Conservation (phyloP, 2,329 filamentous ascomycete species). For the Fusarium chuoi region DNA sequence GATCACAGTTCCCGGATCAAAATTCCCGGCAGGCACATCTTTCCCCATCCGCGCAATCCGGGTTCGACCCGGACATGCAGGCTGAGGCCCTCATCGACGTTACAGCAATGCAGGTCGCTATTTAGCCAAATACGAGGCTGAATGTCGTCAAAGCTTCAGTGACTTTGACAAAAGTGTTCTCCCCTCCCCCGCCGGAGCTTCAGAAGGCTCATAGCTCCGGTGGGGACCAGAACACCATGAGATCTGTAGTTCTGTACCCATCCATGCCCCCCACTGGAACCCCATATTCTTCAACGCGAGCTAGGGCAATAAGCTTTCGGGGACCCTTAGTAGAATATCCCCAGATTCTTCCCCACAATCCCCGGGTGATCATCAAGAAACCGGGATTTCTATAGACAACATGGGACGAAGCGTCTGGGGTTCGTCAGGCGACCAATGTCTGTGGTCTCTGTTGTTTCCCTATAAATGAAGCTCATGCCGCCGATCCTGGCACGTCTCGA, state of each 20-base stretch:
- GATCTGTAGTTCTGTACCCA: neutral
- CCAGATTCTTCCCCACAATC: constrained; percentile 15
- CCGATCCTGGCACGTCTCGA: neutral
- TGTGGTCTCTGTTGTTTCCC: neutral
- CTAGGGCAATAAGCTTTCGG: neutral
- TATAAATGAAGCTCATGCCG: constrained; percentile 16
- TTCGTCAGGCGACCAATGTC: neutral
- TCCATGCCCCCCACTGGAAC: constrained; percentile 9
- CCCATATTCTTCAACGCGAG: neutral
- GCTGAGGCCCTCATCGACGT: neutral
- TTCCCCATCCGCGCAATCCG: neutral
- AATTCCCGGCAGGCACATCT: neutral
- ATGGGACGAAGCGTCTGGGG: neutral
- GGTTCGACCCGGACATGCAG: neutral
- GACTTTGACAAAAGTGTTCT: neutral
- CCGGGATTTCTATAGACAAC: neutral
- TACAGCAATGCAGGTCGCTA: neutral
- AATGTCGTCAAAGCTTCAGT: neutral
- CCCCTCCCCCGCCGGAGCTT: constrained; percentile 13
- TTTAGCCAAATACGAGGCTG: neutral
- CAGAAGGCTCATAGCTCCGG: neutral
- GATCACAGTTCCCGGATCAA: neutral
- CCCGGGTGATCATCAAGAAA: neutral
- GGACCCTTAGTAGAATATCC: constrained; percentile 1
- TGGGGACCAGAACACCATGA: neutral